phyloP scores from a whole-genome alignment of 495 filamentous ascomycete species.

The Neurospora sp. region DNA sequence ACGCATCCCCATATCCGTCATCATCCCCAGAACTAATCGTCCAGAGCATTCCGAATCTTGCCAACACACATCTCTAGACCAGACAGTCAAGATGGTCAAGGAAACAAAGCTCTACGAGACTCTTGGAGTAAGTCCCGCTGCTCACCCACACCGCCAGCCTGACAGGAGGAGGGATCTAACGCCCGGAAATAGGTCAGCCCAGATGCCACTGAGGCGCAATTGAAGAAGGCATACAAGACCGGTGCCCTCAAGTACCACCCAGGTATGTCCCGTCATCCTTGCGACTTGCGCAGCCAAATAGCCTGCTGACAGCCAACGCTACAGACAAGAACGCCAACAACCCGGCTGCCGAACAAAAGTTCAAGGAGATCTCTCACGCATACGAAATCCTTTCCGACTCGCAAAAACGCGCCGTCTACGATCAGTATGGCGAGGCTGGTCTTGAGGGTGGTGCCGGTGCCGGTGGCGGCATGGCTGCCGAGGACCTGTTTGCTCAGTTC shows the following conservation, averaged over 20 bases:
- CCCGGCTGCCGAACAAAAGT: conserved; percentile 89
- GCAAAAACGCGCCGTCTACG: conserved; percentile 84
- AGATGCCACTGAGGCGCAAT: conserved; percentile 60
- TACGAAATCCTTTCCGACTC: conserved; percentile 90
- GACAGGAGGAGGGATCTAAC: not conserved
- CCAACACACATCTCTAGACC: conserved; percentile 1
- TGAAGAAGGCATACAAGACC: conserved; percentile 87
- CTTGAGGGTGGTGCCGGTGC: conserved; percentile 75
- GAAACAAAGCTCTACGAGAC: conserved; percentile 81
- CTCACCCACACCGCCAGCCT: not conserved
- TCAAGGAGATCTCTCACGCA: conserved; percentile 92
- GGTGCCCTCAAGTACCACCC: conserved; percentile 85
- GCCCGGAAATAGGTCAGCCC: conserved; percentile 54
- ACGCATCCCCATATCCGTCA: not conserved
- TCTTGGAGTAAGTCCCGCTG: conserved; percentile 58
- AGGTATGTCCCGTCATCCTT: conserved; percentile 43
- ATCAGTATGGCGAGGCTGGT: conserved; percentile 95
- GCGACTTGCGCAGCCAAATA: not conserved
- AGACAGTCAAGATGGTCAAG: conserved; percentile 65
- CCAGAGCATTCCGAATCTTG: not conserved
- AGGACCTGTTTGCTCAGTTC: conserved; percentile 96
- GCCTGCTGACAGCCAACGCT: conserved; percentile 7
- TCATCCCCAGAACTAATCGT: not conserved
- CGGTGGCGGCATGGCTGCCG: conserved; percentile 83
- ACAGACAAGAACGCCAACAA: conserved; percentile 93